A percentile compares a stretch with the other conserved stretches of the same genome.
Evolutionary conservation across 805 yeast species (phyloP).

Genomic region (Kodamaea hsintzibuensis): DNA sequence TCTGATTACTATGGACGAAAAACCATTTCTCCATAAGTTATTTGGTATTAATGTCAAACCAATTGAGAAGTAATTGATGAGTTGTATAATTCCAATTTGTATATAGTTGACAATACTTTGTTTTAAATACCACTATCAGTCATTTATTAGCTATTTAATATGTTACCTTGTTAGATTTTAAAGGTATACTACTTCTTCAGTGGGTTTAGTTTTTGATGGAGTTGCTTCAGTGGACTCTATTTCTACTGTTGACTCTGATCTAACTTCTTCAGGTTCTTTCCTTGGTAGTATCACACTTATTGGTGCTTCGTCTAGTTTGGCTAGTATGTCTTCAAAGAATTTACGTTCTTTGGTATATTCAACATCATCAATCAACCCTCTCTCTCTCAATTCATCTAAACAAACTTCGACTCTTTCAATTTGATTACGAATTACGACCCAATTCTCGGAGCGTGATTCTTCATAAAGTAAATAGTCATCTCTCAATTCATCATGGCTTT

Average conservation of each 20-base stretch:
- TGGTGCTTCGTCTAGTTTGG: background rate
- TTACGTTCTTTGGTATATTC: background rate
- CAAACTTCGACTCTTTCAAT: slow-evolving; percentile 45
- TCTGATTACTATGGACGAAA: slow-evolving; percentile 44
- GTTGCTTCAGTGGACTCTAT: background rate
- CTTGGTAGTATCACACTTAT: slow-evolving; percentile 1
- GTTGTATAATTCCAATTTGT: background rate
- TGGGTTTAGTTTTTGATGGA: background rate
- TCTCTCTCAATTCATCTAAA: slow-evolving; percentile 45
- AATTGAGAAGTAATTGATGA: slow-evolving; percentile 18
- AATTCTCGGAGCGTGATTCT: slow-evolving; percentile 60
- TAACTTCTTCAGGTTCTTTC: background rate
- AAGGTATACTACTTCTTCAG: background rate
- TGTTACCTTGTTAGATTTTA: no score
- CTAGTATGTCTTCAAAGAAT: background rate
- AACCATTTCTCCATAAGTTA: slow-evolving; percentile 42
- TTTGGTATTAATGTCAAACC: slow-evolving; percentile 37
- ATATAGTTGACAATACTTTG: background rate
- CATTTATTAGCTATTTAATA: background rate
- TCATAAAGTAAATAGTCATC: slow-evolving; percentile 52
- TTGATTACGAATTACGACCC: slow-evolving; percentile 54
- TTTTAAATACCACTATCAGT: background rate
- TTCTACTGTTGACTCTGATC: background rate
- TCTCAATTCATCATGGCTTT: slow-evolving; percentile 29
- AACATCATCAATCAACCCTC: slow-evolving; percentile 27